These are phyloP conservation scores for Sugiyamaella mastotermitis DNA, from an alignment of 805 yeast genomes.

Conservation along the genomic window DNA sequence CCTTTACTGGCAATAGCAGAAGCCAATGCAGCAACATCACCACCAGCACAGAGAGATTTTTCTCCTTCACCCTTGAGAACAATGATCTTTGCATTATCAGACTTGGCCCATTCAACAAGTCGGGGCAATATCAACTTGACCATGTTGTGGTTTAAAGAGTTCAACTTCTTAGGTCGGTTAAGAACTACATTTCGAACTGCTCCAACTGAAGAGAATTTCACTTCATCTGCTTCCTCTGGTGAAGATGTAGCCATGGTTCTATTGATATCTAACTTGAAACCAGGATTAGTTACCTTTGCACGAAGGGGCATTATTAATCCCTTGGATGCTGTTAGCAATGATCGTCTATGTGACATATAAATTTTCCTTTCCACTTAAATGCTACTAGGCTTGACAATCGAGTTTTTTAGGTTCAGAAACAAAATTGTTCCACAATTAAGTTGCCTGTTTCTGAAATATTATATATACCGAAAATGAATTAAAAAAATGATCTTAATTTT, in stretches of 20 bases:
- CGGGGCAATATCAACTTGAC: conserved; percentile 65
- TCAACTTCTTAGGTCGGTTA: conserved; percentile 77
- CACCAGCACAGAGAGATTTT: conserved; percentile 90
- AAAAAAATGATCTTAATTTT: too few species aligned
- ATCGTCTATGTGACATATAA: too few species aligned
- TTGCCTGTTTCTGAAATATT: too few species aligned
- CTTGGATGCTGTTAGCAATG: too few species aligned
- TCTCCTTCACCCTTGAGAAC: conserved; percentile 57
- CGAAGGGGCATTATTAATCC: conserved; percentile 35
- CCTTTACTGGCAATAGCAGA: conserved; percentile 26
- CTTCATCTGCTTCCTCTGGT: conserved; percentile 47
- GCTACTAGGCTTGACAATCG: too few species aligned
- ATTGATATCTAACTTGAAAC: conserved; percentile 11
- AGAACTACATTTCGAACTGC: conserved; percentile 68
- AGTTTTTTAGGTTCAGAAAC: too few species aligned
- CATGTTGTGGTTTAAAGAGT: conserved; percentile 78
- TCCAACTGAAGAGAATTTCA: conserved; percentile 54
- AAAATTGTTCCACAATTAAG: too few species aligned
- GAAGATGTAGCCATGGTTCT: conserved; percentile 10
- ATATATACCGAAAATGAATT: too few species aligned
- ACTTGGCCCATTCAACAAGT: conserved; percentile 67
- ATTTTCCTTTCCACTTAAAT: too few species aligned
- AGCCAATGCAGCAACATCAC: conserved; percentile 84
- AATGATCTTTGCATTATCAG: conserved; percentile 56
- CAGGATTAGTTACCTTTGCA: conserved; percentile 26